Conservation (phyloP, 768 basidiomycete species). For the Galerina marginata region DNA sequence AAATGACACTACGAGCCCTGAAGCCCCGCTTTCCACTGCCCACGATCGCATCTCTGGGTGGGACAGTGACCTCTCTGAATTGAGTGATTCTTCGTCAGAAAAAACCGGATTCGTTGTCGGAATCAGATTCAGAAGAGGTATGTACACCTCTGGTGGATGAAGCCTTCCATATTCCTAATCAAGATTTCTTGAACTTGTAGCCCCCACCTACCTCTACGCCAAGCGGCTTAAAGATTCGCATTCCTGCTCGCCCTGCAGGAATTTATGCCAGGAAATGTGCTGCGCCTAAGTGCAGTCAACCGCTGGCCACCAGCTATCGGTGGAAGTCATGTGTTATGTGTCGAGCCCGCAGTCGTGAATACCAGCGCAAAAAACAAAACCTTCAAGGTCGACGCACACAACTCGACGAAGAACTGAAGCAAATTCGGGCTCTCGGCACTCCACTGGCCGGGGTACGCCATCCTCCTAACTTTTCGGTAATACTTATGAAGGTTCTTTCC, state of each 20-base stretch:
- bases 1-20: background rate
- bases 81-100: constrained; percentile 30
- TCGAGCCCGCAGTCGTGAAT: constrained; percentile 39
- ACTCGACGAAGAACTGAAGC: constrained; percentile 23
- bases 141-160: background rate
- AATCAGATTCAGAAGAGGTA: constrained; percentile 23
- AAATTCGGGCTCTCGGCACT: constrained; percentile 12
- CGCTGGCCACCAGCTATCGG: constrained; percentile 35
- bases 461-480: background rate
- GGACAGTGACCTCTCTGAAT: constrained; percentile 41
- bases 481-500: background rate
- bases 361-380: constrained; percentile 38
- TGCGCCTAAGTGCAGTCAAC: constrained; percentile 37
- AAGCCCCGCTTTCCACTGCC: background rate
- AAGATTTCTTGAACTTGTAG: background rate
- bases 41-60: constrained; percentile 26
- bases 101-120: constrained; percentile 4
- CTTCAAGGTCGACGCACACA: constrained; percentile 29
- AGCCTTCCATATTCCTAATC: background rate
- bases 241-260: constrained; percentile 32
- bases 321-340: constrained; percentile 53
- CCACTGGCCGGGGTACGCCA: constrained; percentile 13
- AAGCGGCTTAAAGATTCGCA: constrained; percentile 38
- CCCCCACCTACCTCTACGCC: background rate
- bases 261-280: constrained; percentile 29